phyloP scores from a whole-genome alignment of 1,284 basidiomycete genomes.

The Moniliella sp. region DNA sequence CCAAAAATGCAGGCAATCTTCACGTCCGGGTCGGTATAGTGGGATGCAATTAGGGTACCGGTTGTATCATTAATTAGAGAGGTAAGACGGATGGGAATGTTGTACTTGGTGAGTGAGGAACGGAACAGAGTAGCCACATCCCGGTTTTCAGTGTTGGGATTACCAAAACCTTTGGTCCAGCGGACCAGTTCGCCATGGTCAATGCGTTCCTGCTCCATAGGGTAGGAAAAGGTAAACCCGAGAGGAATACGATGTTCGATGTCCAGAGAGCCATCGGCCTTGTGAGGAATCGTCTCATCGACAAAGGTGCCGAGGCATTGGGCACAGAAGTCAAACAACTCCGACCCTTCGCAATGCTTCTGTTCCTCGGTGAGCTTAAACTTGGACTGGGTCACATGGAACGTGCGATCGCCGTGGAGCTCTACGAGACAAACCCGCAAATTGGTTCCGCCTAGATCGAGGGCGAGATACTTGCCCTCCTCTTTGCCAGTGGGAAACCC shows the following conservation, averaged over 20 bases:
- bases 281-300: slow-evolving; percentile 45
- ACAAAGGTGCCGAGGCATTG: slow-evolving; percentile 78
- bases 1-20: slow-evolving; percentile 87
- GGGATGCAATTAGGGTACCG: slow-evolving; percentile 82
- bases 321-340: slow-evolving; percentile 89
- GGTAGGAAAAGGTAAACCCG: slow-evolving; percentile 61
- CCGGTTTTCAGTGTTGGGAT: slow-evolving; percentile 67
- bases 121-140: slow-evolving; percentile 85
- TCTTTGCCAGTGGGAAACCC: slow-evolving; percentile 84
- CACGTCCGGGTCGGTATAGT: slow-evolving; percentile 37
- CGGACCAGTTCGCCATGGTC: slow-evolving; percentile 85
- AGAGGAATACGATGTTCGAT: slow-evolving; percentile 56
- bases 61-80: slow-evolving; percentile 96
- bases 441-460: slow-evolving; percentile 85
- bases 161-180: slow-evolving; percentile 97
- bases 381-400: slow-evolving; percentile 91
- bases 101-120: slow-evolving; percentile 53
- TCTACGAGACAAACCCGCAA: slow-evolving; percentile 89
- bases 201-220: slow-evolving; percentile 51
- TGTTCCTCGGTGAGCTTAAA: slow-evolving; percentile 91
- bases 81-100: too few species aligned
- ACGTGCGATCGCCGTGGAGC: slow-evolving; percentile 72
- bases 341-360: slow-evolving; percentile 86
- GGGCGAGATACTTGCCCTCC: slow-evolving; percentile 66
- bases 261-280: slow-evolving; percentile 39